Base-by-base conservation (phyloP, 331 rosid genomes). In the Erythrophleum ivorense region DNA sequence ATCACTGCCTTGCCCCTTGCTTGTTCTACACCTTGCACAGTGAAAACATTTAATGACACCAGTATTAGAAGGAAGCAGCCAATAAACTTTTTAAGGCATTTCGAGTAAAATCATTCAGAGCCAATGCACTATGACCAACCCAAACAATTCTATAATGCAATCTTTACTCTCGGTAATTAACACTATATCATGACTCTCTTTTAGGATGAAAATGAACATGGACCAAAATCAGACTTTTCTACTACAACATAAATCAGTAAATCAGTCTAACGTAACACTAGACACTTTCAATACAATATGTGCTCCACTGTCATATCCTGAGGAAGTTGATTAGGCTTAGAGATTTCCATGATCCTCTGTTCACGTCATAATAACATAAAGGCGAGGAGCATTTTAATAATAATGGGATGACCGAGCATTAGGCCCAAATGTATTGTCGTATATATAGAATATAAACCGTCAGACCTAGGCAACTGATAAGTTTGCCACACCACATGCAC, bases 1-100 rank as follows among this genome's bases (percentile, higher is more conserved):
- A 45, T 86, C 89, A 33, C 78, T 73, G 82, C 71, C 81, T 75
- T 85, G 77, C 18, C 70, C 88, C 24, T 55, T 31, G 87, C 90
- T 87, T 73, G 84, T 76, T 93, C 94, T 93, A 79, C 78, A 87
- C 97, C 93, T 90, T 95, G 87, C 88, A 90, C 50, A 84, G 49
- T 87, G 57, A 53, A 41, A 19, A 38, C 45, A 66, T 41, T 59
- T 73, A 60, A 11, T n/a, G 45, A n/a, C 12, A 45, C 75, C 54
- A 73, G 68, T 55, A 48, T 49, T 19, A 24, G 40, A 40, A 55
- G 2, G 21, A 65, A 54, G 43, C 72, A 62, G 24, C 21, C 50
- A 16, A 38, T 40, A 65, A 12, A 59, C 38, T 71, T 77, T 24
- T 24, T 11, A 67, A 75, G 76, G 83, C 83, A 71, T 71, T 72